Percentiles rank a stretch among this genome's conserved stretches.
phyloP scores from a whole-genome alignment of 140 eudicot species.

The Senecio squalidus region DNA sequence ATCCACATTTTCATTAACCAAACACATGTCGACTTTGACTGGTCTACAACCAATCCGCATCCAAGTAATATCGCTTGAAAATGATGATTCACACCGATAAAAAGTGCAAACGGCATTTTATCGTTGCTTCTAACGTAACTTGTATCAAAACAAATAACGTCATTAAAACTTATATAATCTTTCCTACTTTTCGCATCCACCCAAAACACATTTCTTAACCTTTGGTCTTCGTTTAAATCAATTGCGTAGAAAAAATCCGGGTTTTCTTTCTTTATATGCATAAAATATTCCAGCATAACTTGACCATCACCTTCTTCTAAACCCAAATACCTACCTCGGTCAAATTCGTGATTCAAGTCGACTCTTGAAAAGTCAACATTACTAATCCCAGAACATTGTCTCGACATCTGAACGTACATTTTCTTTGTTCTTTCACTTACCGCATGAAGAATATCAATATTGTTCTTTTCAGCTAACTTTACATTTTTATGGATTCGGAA shows the following conservation, averaged over 20 bases:
- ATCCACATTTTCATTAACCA: constrained; percentile 96
- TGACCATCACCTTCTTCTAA: constrained; percentile 90
- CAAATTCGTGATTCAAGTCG: constrained; percentile 42
- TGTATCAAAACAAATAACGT: constrained; percentile 71
- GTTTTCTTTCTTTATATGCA: constrained; percentile 67
- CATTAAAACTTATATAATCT: constrained; percentile 62
- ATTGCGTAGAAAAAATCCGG: constrained; percentile 58
- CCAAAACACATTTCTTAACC: constrained; percentile 82
- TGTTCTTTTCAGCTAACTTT: constrained; percentile 84
- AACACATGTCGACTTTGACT: constrained; percentile 70
- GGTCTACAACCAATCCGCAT: constrained; percentile 75
- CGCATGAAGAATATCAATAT: constrained; percentile 77
- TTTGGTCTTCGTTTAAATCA: constrained; percentile 76
- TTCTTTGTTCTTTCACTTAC: constrained; percentile 88
- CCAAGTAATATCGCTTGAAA: constrained; percentile 84
- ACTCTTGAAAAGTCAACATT: constrained; percentile 27
- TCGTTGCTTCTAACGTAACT: constrained; percentile 56
- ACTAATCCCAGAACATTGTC: constrained; percentile 43
- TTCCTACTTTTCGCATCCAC: constrained; percentile 86
- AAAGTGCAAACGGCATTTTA: constrained; percentile 73
- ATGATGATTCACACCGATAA: constrained; percentile 94
- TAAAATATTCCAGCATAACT: constrained; percentile 66
- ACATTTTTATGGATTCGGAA: constrained; percentile 75
- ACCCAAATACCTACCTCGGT: constrained; percentile 51
- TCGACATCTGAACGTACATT: constrained; percentile 89